Evolutionary conservation across 768 basidiomycete species (phyloP), one percentile per base, ranked within the genome.

Genomic region (Termitomyces sp.): DNA sequence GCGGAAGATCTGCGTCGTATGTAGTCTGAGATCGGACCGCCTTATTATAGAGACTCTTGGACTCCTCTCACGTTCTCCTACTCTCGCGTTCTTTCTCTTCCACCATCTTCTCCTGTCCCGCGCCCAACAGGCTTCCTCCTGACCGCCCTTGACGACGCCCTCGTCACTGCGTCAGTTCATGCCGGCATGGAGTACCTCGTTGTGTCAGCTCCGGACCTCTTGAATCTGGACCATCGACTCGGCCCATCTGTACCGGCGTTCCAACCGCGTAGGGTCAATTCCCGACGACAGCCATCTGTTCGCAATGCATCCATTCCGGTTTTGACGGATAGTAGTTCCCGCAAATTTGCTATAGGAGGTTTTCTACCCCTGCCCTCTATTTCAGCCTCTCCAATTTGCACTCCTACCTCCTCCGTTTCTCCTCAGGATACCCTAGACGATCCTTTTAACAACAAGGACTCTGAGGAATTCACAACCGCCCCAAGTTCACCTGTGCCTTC

Each of bases 331-430:
- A 49, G 39, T 4, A 49, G 39, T 16, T 49, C 60, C 43, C 64
- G 60, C 42, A 64, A 64, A 52, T 59, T 70, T 52, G 62, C 60
- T 44, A 66, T 73, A 59, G 70, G 67, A 58, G 71, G 68, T 33
- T 79, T 80, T 60, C 63, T 74, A 23, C 77, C 82, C 42, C 74
- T 85, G 47, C 78, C 85, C 9, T 76, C 83, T 38, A 84, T 84
- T 56, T 71, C 74, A 52, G 82, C 82, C 22, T 85, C 85, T 4
- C 84, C 84, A n/a, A 61, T 81, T 49, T 76, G 74, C 66, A 80
- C 82, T 5, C 80, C 83, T 6, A 72, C 74, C 9, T 56, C 72
- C 20, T 73, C 69, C 41, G 60, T 64, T 27, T 71, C 72, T 46
- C 65, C 64, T 10, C 64, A 57, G 57, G 56, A 60, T 18, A 47